These are phyloP conservation scores for Colletotrichum paranaense DNA, from an alignment of 2,329 filamentous ascomycete species.

Conservation along the genomic window DNA sequence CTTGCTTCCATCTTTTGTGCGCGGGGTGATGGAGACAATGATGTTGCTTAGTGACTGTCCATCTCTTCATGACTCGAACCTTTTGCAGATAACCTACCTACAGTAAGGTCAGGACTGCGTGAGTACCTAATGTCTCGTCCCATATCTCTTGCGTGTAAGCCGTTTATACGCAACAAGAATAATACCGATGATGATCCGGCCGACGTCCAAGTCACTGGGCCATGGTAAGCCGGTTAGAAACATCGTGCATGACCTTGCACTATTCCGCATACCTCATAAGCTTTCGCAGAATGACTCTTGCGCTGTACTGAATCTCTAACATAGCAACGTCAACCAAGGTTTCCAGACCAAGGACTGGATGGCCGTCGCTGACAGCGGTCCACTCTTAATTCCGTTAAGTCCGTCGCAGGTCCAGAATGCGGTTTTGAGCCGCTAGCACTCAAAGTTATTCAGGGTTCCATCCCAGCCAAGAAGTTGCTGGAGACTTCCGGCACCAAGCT, in stretches of 20 bases:
- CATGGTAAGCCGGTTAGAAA: background rate
- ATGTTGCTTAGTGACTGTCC: background rate
- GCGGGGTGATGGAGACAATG: background rate
- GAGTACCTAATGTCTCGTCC: background rate
- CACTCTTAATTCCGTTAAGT: constrained; percentile 28
- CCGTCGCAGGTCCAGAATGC: constrained; percentile 24
- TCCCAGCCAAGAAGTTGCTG: constrained; percentile 1
- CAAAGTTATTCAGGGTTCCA: constrained; percentile 15
- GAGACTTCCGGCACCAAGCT: background rate
- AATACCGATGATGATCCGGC: background rate
- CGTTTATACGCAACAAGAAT: background rate
- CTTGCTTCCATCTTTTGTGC: background rate
- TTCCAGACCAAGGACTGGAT: background rate
- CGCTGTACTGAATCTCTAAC: constrained; percentile 5
- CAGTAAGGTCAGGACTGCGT: no score
- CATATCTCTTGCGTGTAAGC: background rate
- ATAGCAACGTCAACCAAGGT: background rate
- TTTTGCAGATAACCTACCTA: background rate
- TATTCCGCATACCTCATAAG: background rate
- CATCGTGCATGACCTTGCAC: background rate
- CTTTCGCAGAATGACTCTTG: background rate
- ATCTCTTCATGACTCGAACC: background rate
- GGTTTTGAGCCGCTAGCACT: background rate
- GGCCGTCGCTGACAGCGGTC: background rate
- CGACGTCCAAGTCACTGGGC: background rate